A percentile compares a stretch with the other conserved stretches of the same genome.
phyloP scores from a whole-genome alignment of 805 yeast species.

The Starmerella sp. region DNA sequence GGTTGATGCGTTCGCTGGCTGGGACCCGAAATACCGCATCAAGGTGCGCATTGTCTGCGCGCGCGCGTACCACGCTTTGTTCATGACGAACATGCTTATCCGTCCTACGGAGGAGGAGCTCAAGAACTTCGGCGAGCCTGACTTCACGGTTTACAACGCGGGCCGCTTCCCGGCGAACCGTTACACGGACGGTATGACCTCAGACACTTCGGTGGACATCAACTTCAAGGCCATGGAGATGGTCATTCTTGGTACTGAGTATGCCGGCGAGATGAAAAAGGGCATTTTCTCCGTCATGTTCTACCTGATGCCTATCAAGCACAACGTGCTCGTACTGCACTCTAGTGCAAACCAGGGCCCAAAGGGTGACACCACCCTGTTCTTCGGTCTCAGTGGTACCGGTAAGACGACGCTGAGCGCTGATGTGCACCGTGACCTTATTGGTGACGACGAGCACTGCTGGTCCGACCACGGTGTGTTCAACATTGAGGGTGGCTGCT shows the following conservation, averaged over 20 bases:
- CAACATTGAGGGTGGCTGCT: constrained; percentile 99
- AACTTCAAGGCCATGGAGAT: constrained; percentile 97
- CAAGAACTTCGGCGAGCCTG: constrained; percentile 87
- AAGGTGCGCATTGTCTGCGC: constrained; percentile 95
- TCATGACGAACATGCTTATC: constrained; percentile 97
- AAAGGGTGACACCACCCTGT: constrained; percentile 78
- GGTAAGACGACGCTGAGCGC: constrained; percentile 97
- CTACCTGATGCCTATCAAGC: constrained; percentile 92
- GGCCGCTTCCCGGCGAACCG: constrained; percentile 98
- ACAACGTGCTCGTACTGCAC: constrained; percentile 84
- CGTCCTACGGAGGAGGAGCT: constrained; percentile 88
- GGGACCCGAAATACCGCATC: constrained; percentile 97
- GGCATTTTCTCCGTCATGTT: constrained; percentile 99
- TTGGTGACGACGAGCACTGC: constrained; percentile 99
- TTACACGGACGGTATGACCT: constrained; percentile 94
- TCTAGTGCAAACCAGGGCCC: constrained; percentile 90
- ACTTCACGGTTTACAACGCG: constrained; percentile 95
- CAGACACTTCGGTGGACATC: constrained; percentile 88
- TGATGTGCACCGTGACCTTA: constrained; percentile 82
- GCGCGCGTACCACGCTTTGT: constrained; percentile 94
- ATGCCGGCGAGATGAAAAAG: constrained; percentile 99
- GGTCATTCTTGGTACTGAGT: constrained; percentile 97
- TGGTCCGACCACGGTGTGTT: constrained; percentile 98
- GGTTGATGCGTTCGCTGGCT: constrained; percentile 95
- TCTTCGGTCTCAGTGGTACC: constrained; percentile 95